Conservation (phyloP, 2,329 filamentous ascomycete genomes). For the Diplodia mutila region DNA sequence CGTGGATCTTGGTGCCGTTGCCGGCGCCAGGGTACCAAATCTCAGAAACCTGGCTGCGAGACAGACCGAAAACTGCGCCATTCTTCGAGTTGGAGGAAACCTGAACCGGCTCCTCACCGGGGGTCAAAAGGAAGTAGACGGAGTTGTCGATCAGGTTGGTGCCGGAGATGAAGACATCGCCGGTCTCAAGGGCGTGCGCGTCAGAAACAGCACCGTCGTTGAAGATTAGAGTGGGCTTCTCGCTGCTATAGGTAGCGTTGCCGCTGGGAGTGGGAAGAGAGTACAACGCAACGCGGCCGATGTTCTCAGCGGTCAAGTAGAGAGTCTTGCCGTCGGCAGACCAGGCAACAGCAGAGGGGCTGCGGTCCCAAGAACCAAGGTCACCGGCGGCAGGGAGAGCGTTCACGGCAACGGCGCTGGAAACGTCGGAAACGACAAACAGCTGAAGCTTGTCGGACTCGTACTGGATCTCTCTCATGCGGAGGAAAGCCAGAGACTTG, state of each 20-base stretch:
- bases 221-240: slow-evolving; percentile 15
- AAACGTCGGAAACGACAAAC: slow-evolving; percentile 65
- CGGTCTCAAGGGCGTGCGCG: slow-evolving; percentile 56
- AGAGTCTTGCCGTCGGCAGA: slow-evolving; percentile 61
- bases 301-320: slow-evolving; percentile 74
- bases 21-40: slow-evolving; percentile 71
- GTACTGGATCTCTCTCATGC: slow-evolving; percentile 77
- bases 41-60: slow-evolving; percentile 64
- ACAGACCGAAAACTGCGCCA: slow-evolving; percentile 69
- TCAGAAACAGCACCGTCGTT: slow-evolving; percentile 36
- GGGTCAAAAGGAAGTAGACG: slow-evolving; percentile 54
- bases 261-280: slow-evolving; percentile 45
- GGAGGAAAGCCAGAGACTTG: slow-evolving; percentile 71
- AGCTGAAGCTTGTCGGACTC: slow-evolving; percentile 78
- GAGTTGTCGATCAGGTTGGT: slow-evolving; percentile 74
- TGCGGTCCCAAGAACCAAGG: slow-evolving; percentile 63
- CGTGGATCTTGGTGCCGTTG: slow-evolving; percentile 65
- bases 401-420: slow-evolving; percentile 61
- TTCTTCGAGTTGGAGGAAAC: slow-evolving; percentile 68
- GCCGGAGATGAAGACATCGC: slow-evolving; percentile 66
- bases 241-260: neutral
- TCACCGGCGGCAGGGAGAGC: slow-evolving; percentile 66
- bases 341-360: slow-evolving; percentile 57
- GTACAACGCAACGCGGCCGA: slow-evolving; percentile 68
- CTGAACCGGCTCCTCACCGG: slow-evolving; percentile 33